Conservation (phyloP, 257 asterid species). For the Solanum medicagineum region DNA sequence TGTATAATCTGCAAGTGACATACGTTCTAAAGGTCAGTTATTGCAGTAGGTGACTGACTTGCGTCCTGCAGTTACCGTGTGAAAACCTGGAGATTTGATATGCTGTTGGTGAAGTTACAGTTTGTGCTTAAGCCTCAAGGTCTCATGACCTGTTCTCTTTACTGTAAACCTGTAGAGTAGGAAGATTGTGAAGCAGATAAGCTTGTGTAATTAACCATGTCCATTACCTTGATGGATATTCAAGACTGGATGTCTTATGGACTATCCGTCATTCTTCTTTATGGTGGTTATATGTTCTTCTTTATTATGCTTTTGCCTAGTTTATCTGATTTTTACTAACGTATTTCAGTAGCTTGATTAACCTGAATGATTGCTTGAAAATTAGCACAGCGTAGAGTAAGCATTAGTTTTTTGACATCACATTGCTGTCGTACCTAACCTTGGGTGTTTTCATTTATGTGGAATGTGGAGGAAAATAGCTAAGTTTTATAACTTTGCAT, state of each 20-base stretch:
- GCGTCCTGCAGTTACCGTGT: slow-evolving; percentile 17
- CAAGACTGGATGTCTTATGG: neutral
- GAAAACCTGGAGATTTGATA: neutral
- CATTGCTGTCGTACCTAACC: neutral
- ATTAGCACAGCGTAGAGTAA: neutral
- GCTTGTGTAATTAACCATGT: neutral
- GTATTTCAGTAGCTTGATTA: neutral
- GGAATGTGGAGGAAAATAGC: neutral
- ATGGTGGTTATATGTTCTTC: neutral
- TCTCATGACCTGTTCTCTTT: neutral
- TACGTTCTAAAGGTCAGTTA: neutral
- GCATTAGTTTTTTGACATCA: neutral
- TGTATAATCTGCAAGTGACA: slow-evolving; percentile 7
- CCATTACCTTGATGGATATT: neutral
- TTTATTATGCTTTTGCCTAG: neutral
- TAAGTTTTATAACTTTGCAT: neutral
- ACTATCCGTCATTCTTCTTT: neutral
- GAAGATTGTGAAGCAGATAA: neutral
- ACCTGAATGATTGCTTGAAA: neutral
- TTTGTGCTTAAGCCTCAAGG: neutral
- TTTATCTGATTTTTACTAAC: neutral
- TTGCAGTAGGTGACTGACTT: neutral
- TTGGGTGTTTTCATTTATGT: neutral
- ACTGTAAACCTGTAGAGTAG: neutral
- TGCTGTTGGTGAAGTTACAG: neutral